These are phyloP conservation scores for Xanthoconium separans DNA, from an alignment of 1,284 basidiomycete genomes.

Conservation along the genomic window DNA sequence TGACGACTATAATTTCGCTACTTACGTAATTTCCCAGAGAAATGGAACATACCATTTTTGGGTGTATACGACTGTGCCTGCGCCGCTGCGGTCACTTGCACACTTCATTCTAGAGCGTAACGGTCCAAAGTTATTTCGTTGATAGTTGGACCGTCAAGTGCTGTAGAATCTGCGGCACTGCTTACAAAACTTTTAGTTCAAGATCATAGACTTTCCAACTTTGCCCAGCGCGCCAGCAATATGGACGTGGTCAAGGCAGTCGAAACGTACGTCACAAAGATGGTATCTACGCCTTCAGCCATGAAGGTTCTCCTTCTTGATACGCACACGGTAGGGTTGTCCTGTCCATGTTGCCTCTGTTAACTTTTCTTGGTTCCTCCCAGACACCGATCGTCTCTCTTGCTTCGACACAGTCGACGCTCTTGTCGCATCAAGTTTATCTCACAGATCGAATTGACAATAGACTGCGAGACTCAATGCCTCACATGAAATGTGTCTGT, in stretches of 20 bases:
- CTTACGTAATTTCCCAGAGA: neutral
- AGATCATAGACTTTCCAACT: neutral
- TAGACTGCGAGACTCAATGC: slow-evolving; percentile 82
- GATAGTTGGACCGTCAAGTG: neutral
- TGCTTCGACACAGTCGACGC: slow-evolving; percentile 90
- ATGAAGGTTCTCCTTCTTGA: slow-evolving; percentile 99
- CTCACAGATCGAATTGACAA: slow-evolving; percentile 98
- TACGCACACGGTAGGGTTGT: slow-evolving; percentile 78
- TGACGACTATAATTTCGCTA: too few species aligned
- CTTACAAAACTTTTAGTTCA: neutral
- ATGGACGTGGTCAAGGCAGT: slow-evolving; percentile 98
- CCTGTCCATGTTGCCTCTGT: neutral
- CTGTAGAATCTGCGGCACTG: neutral
- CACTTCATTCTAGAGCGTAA: neutral
- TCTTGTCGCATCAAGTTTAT: slow-evolving; percentile 97
- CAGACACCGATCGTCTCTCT: slow-evolving; percentile 98
- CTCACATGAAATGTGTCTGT: slow-evolving; percentile 96
- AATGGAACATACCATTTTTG: slow-evolving; percentile 13
- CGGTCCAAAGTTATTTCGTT: neutral
- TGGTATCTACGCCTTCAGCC: slow-evolving; percentile 81
- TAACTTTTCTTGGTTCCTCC: slow-evolving; percentile 6
- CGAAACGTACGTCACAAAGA: slow-evolving; percentile 90
- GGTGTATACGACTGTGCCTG: neutral
- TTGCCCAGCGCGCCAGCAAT: neutral
- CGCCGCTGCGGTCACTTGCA: neutral